Conservation (phyloP, 208 protist species). For the Wallacemonas sp. region DNA sequence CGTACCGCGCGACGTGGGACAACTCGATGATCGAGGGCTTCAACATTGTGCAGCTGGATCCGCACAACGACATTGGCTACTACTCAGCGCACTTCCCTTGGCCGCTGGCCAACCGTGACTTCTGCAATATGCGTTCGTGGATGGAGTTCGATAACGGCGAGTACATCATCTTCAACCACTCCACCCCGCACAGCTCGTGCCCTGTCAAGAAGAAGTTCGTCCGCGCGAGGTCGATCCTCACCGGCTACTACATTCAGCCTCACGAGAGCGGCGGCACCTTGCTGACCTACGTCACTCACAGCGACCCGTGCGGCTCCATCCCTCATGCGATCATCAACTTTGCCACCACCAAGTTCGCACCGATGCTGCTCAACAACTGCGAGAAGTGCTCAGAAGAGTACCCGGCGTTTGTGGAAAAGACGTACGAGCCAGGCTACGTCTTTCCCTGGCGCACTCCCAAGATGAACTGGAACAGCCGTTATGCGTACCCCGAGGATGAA, state of each 20-base stretch:
- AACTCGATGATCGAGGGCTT: slow-evolving; percentile 84
- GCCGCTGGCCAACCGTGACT: slow-evolving; percentile 86
- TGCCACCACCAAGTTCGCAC: slow-evolving; percentile 60
- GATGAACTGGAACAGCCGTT: slow-evolving; percentile 76
- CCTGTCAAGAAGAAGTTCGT: slow-evolving; percentile 78
- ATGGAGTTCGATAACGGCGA: slow-evolving; percentile 90
- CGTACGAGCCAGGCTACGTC: slow-evolving; percentile 47
- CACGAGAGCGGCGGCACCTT: slow-evolving; percentile 32
- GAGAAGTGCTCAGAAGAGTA: slow-evolving; percentile 71
- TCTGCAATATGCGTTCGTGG: slow-evolving; percentile 92
- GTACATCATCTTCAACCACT: slow-evolving; percentile 93
- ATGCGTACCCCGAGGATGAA: slow-evolving; percentile 60
- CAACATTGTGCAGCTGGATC: slow-evolving; percentile 80
- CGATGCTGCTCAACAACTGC: slow-evolving; percentile 59
- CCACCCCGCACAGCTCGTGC: slow-evolving; percentile 70
- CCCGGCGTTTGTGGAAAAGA: slow-evolving; percentile 46
- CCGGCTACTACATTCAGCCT: slow-evolving; percentile 82
- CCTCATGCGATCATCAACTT: slow-evolving; percentile 81
- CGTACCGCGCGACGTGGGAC: slow-evolving; percentile 86
- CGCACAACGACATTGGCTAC: slow-evolving; percentile 90
- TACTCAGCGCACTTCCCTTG: slow-evolving; percentile 87
- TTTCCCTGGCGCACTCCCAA: slow-evolving; percentile 78
- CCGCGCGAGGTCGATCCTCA: slow-evolving; percentile 77
- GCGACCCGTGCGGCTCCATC: slow-evolving; percentile 83
- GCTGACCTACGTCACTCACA: slow-evolving; percentile 84